phyloP scores from a whole-genome alignment of 441 rosid genomes.

The Populus tomentosa region DNA sequence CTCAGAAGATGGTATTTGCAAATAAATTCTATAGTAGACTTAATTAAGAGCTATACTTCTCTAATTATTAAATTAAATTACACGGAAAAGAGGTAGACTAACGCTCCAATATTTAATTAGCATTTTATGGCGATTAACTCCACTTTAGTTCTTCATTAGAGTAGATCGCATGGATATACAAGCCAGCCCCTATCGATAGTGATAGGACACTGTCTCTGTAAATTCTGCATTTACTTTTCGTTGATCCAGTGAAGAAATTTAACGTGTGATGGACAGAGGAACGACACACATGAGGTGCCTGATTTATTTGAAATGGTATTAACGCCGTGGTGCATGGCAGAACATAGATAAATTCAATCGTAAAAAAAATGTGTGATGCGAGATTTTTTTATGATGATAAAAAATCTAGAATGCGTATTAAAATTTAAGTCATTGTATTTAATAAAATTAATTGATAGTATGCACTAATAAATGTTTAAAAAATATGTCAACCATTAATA shows the following conservation, averaged over 20 bases:
- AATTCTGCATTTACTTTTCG: slow-evolving; percentile 3
- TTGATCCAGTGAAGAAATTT: neutral
- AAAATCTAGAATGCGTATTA: too few species aligned
- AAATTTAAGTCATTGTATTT: too few species aligned
- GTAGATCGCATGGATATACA: neutral
- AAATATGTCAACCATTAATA: too few species aligned
- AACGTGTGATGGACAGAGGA: neutral
- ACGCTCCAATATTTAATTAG: neutral
- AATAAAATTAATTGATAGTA: too few species aligned
- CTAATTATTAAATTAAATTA: neutral
- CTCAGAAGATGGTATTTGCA: neutral
- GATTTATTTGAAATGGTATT: neutral
- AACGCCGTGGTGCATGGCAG: too few species aligned
- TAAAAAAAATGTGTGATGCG: too few species aligned
- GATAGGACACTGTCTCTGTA: neutral
- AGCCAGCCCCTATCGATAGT: neutral
- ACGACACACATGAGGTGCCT: neutral
- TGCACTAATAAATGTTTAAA: too few species aligned
- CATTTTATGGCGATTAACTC: neutral
- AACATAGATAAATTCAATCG: too few species aligned
- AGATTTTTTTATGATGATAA: too few species aligned
- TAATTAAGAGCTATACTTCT: neutral
- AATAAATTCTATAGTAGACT: neutral
- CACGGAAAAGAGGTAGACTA: too few species aligned
- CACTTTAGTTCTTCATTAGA: neutral